phyloP scores from a whole-genome alignment of 768 basidiomycete species.

The Mycena amicta region DNA sequence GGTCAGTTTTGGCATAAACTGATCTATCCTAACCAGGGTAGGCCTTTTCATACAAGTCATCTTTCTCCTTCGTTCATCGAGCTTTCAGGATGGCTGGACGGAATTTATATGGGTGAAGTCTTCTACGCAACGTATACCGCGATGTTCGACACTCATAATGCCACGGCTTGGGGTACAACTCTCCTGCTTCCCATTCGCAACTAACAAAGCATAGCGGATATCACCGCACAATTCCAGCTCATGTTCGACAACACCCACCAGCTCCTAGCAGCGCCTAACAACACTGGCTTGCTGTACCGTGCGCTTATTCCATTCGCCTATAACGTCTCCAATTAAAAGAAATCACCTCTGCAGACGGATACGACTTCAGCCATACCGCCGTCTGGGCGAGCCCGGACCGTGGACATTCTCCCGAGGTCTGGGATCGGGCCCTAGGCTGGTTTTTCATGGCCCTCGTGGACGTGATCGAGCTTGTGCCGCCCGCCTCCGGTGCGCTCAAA shows the following conservation, averaged over 20 bases:
- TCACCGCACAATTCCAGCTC: slow-evolving; percentile 43
- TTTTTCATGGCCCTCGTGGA: slow-evolving; percentile 51
- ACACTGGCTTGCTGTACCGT: slow-evolving; percentile 47
- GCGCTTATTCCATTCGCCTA: background rate
- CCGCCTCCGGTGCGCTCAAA: slow-evolving; percentile 33
- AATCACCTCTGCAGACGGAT: slow-evolving; percentile 35
- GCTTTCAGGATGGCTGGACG: slow-evolving; percentile 35
- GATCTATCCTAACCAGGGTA: slow-evolving; percentile 46
- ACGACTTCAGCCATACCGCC: slow-evolving; percentile 45
- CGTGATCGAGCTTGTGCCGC: slow-evolving; percentile 39
- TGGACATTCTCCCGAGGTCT: slow-evolving; percentile 51
- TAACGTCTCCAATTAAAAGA: background rate
- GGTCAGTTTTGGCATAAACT: slow-evolving; percentile 53
- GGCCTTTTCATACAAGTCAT: background rate
- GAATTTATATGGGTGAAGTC: slow-evolving; percentile 39
- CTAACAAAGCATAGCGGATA: slow-evolving; percentile 22
- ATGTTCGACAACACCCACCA: slow-evolving; percentile 48
- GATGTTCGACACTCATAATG: slow-evolving; percentile 31
- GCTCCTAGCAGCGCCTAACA: slow-evolving; percentile 38
- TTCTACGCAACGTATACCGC: slow-evolving; percentile 36
- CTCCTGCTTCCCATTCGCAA: background rate
- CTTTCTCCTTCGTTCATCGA: background rate
- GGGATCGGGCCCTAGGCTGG: slow-evolving; percentile 49
- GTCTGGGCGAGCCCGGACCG: slow-evolving; percentile 49
- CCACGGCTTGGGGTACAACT: slow-evolving; percentile 30